Evolutionary conservation across 495 filamentous ascomycete species (phyloP).

Genomic region (Bathelium albidoporum): DNA sequence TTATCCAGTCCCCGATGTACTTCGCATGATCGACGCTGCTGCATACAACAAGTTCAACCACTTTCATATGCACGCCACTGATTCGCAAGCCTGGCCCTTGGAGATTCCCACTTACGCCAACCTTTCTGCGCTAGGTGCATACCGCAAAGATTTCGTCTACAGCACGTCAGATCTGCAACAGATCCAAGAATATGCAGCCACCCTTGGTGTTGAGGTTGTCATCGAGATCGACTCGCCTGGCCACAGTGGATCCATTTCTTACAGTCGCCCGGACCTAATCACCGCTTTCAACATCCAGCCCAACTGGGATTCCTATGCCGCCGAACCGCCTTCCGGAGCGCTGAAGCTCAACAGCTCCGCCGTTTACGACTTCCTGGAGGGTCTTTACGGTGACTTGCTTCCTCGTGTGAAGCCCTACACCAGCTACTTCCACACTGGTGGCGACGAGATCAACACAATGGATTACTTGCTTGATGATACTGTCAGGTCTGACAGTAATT

Average conservation of each 20-base stretch:
- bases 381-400: constrained; percentile 58
- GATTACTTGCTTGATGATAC: constrained; percentile 63
- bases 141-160: constrained; percentile 50
- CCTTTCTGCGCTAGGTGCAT: constrained; percentile 59
- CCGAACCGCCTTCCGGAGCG: constrained; percentile 65
- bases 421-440: constrained; percentile 71
- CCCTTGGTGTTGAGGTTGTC: constrained; percentile 60
- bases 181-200: constrained; percentile 55
- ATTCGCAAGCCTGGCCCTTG: constrained; percentile 76
- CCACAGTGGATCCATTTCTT: constrained; percentile 55
- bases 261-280: constrained; percentile 61
- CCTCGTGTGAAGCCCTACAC: constrained; percentile 56
- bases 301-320: constrained; percentile 53
- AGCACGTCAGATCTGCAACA: constrained; percentile 48
- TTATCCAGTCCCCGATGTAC: constrained; percentile 51
- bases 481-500: constrained; percentile 48
- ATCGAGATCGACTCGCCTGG: constrained; percentile 77
- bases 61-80: constrained; percentile 68
- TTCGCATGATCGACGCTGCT: constrained; percentile 60
- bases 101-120: constrained; percentile 63
- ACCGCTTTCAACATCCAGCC: constrained; percentile 59
- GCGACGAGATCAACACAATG: constrained; percentile 70
- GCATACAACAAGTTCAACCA: constrained; percentile 70
- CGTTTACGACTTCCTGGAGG: constrained; percentile 59
- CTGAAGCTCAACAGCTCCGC: constrained; percentile 59